These are phyloP conservation scores for Pythium dissotocum DNA, from an alignment of 352 stramenopile species.

Conservation along the genomic window DNA sequence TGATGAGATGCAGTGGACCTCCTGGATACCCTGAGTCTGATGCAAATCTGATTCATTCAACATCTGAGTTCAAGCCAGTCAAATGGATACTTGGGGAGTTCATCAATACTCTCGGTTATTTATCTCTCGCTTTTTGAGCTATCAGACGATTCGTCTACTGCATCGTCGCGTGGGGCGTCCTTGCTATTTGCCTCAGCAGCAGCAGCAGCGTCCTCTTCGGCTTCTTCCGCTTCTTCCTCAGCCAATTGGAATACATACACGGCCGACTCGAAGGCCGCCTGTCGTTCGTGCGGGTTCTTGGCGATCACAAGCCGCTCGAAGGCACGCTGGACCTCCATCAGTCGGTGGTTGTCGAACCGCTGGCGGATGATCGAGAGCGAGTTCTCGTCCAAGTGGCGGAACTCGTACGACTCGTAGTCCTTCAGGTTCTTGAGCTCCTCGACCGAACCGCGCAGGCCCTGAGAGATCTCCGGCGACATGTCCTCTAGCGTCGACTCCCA, in stretches of 20 bases:
- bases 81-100: neutral
- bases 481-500: constrained; percentile 57
- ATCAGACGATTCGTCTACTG: neutral
- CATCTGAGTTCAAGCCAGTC: neutral
- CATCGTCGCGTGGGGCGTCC: neutral
- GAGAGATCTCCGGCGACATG: constrained; percentile 49
- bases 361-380: constrained; percentile 40
- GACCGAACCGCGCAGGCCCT: constrained; percentile 45
- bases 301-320: constrained; percentile 71
- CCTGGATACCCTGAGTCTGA: neutral
- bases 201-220: constrained; percentile 10
- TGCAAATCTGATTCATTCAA: neutral
- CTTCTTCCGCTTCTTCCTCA: constrained; percentile 35
- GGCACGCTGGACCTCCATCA: constrained; percentile 64
- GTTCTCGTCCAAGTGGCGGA: constrained; percentile 49
- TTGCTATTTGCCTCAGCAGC: constrained; percentile 9
- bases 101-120: neutral
- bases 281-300: constrained; percentile 44
- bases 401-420: constrained; percentile 47
- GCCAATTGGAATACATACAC: constrained; percentile 72
- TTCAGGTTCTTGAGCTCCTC: constrained; percentile 54
- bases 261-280: constrained; percentile 54
- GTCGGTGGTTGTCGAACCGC: constrained; percentile 59
- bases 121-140: neutral
- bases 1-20: neutral